Evolutionary conservation across 495 filamentous ascomycete genomes (phyloP).

Genomic region (Cenococcum geophilum): DNA sequence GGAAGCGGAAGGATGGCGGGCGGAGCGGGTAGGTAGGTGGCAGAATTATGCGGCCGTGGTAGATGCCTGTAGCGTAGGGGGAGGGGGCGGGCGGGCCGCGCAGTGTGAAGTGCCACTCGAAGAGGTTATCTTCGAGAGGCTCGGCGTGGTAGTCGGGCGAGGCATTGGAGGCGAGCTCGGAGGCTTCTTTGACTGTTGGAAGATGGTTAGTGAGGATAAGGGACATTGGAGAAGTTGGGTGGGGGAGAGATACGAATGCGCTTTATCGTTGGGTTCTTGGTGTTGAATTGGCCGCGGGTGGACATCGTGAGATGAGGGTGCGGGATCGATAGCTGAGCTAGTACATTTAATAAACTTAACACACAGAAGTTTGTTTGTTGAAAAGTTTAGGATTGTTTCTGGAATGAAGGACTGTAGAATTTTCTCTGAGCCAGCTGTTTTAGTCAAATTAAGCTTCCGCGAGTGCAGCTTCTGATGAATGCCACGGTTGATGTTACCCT

Average conservation of each 20-base stretch:
- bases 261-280: slow-evolving; percentile 74
- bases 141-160: slow-evolving; percentile 75
- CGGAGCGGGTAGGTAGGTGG: slow-evolving; percentile 82
- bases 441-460: no score
- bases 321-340: not conserved
- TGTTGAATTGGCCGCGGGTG: slow-evolving; percentile 52
- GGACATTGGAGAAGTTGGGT: slow-evolving; percentile 18
- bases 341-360: not conserved
- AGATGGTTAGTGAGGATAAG: slow-evolving; percentile 23
- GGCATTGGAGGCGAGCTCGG: slow-evolving; percentile 69
- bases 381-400: not conserved
- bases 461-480: not conserved
- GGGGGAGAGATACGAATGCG: slow-evolving; percentile 55
- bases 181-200: slow-evolving; percentile 69
- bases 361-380: no score
- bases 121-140: slow-evolving; percentile 81
- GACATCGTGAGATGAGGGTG: slow-evolving; percentile 33
- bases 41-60: slow-evolving; percentile 92
- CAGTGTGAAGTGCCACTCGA: slow-evolving; percentile 99
- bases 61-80: slow-evolving; percentile 74
- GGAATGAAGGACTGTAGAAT: no score
- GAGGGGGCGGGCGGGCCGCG: slow-evolving; percentile 74
- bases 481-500: not conserved
- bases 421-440: no score
- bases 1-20: slow-evolving; percentile 89